Base-by-base conservation (phyloP, 345 rosid genomes). In the Rhodamnia argentea region DNA sequence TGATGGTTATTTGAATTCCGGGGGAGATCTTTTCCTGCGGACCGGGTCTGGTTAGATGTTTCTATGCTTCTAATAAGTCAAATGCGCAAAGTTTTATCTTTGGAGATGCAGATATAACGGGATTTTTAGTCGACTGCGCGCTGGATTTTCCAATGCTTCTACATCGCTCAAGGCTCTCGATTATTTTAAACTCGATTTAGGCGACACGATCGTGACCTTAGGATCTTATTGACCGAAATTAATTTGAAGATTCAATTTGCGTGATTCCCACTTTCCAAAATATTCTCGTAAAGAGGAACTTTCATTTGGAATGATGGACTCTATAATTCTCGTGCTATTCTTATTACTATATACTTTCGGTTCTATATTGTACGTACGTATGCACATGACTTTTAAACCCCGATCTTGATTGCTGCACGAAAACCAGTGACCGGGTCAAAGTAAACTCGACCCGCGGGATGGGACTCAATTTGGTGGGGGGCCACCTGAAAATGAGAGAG, bases 341-440 rank as follows among this genome's bases (percentile, higher is more conserved):
- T 10, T 42, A 0, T 8, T 16, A 13, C 24, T 32, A 64, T 8
- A 15, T 18, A 6, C 23, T 0, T 54, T 18, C 23, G 23, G 23
- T 32, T 20, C 44, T 16, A 47, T 47, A 47, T 8, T 1, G 13
- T 3, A 27, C 14, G 6, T 1, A 7, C 24, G 24, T 7, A 20
- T 7, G 5, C 53, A 4, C 58, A 22, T 20, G 24, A 55, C 22
- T 55, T 22, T 20, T 7, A 20, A 29, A 16, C 10, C 10, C 5
- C 40, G 78, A 22, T 9, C 24, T 32, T 32, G 44, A 64, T 64
- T 64, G 84, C 2, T 9, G 40, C 44, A 51, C 44, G 57, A 32
- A 59, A 50, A 22, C 32, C 42, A 23, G 52, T 56, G 78, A 78
- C 12, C 54, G 22, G 50, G 88, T 88, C 88, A 88, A 86, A 15